phyloP scores from a whole-genome alignment of 306 rosid species.

The Betula pendula region DNA sequence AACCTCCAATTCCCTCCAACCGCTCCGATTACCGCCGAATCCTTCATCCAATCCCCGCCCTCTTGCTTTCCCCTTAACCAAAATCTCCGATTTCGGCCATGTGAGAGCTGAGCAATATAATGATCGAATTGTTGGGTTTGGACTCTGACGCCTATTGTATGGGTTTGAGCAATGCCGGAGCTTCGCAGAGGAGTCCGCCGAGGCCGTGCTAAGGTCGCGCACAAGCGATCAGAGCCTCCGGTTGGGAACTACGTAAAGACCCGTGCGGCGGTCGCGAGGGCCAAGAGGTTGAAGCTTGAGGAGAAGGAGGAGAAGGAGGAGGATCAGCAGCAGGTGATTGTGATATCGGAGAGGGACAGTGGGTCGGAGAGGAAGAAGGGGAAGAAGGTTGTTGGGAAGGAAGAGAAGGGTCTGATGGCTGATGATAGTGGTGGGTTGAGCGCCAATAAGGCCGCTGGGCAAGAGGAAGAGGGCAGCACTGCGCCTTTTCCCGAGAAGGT shows the following conservation, averaged over 20 bases:
- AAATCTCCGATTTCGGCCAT: conserved; percentile 32
- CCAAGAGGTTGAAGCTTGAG: conserved; percentile 32
- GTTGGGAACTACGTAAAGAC: conserved; percentile 59
- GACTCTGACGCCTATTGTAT: conserved; percentile 57
- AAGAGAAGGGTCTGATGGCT: conserved; percentile 57
- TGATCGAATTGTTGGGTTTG: conserved; percentile 48
- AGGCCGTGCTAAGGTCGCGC: conserved; percentile 70
- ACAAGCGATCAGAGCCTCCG: conserved; percentile 44
- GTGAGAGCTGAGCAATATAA: conserved; percentile 55
- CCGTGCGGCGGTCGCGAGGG: conserved; percentile 75
- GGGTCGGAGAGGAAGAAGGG: conserved; percentile 31
- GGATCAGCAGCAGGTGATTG: conserved; percentile 46
- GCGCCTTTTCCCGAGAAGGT: conserved; percentile 96
- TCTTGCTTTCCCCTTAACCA: not conserved
- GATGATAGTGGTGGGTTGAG: conserved; percentile 91
- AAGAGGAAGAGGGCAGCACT: conserved; percentile 77
- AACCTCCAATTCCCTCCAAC: conserved; percentile 12
- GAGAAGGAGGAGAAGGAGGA: conserved; percentile 30
- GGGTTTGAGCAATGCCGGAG: conserved; percentile 89
- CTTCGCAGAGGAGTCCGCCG: conserved; percentile 80
- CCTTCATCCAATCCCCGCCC: not conserved
- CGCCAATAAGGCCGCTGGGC: conserved; percentile 75
- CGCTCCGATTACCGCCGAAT: not conserved
- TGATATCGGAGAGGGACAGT: conserved; percentile 54
- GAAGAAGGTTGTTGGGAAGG: conserved; percentile 26